These are phyloP conservation scores for Cryphonectria parasitica DNA, from an alignment of 2,329 filamentous ascomycete genomes.

Conservation along the genomic window DNA sequence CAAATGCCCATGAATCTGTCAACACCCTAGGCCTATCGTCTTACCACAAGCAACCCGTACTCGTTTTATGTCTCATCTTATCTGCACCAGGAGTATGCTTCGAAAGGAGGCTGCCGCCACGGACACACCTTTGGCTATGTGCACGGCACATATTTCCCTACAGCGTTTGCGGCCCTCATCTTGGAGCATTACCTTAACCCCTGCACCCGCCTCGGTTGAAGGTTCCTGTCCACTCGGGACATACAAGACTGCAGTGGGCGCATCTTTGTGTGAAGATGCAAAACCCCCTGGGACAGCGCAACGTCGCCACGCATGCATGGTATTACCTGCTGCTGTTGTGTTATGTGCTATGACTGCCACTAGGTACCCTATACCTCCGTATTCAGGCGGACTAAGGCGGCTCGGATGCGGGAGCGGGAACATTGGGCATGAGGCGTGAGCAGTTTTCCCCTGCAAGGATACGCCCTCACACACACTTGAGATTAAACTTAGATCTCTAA, in stretches of 20 bases:
- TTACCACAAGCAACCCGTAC: neutral
- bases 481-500: neutral
- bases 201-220: neutral
- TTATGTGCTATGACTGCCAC: neutral
- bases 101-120: neutral
- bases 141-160: neutral
- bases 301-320: neutral
- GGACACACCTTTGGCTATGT: neutral
- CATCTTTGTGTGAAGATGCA: neutral
- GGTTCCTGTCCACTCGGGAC: neutral
- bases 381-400: neutral
- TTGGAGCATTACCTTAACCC: neutral
- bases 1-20: neutral
- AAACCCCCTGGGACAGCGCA: neutral
- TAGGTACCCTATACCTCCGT: neutral
- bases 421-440: neutral
- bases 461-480: neutral
- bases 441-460: neutral
- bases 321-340: neutral
- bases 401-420: constrained; percentile 1
- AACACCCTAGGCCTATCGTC: neutral
- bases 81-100: neutral
- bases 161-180: neutral
- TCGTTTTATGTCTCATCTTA: neutral
- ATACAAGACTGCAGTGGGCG: neutral